Evolutionary conservation across 495 filamentous ascomycete species (phyloP).

Genomic region (Lepraria neglecta): DNA sequence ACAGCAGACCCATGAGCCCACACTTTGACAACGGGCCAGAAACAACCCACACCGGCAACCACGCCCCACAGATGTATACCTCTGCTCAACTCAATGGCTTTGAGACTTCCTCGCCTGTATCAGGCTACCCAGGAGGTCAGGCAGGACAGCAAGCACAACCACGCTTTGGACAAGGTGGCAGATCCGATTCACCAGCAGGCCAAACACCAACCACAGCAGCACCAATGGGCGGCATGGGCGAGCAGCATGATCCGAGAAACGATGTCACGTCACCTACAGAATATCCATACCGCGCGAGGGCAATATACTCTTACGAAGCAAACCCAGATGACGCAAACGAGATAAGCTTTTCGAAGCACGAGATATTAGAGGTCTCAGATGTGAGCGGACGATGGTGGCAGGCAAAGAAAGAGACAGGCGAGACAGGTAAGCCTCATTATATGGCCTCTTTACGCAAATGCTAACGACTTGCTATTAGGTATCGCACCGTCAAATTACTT

Average conservation of each 20-base stretch:
- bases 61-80: slow-evolving; percentile 93
- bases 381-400: slow-evolving; percentile 99
- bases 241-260: slow-evolving; percentile 37
- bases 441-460: not conserved
- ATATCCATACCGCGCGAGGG: slow-evolving; percentile 95
- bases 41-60: slow-evolving; percentile 64
- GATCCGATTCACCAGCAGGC: slow-evolving; percentile 31
- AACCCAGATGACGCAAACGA: slow-evolving; percentile 98
- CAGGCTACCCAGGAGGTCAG: slow-evolving; percentile 62
- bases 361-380: slow-evolving; percentile 93
- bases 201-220: slow-evolving; percentile 34
- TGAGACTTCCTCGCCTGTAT: slow-evolving; percentile 90
- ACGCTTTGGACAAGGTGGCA: slow-evolving; percentile 44
- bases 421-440: slow-evolving; percentile 60
- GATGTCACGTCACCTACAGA: slow-evolving; percentile 80
- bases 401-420: slow-evolving; percentile 87
- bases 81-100: slow-evolving; percentile 91
- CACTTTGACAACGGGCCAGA: slow-evolving; percentile 51
- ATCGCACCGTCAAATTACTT: slow-evolving; percentile 90
- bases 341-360: slow-evolving; percentile 93
- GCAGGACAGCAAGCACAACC: slow-evolving; percentile 52
- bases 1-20: slow-evolving; percentile 44
- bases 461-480: not conserved
- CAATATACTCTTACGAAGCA: slow-evolving; percentile 97
- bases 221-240: slow-evolving; percentile 30